Percentiles rank a stretch among this genome's conserved stretches.
phyloP scores from a whole-genome alignment of 1,139 yeast species.

The Geotrichum phurueaensis region DNA sequence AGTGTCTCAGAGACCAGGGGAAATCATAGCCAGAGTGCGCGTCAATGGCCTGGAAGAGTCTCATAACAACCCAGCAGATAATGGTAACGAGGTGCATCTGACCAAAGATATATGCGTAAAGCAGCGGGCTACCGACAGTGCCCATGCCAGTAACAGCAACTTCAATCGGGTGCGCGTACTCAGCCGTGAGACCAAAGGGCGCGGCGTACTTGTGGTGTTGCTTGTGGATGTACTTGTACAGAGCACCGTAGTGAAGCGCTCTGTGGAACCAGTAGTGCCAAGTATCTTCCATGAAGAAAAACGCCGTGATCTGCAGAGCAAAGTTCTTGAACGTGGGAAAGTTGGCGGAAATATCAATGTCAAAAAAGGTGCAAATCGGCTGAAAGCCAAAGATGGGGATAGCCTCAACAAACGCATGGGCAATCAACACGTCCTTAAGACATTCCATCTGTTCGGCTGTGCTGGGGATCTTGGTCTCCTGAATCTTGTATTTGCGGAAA shows the following conservation, averaged over 20 bases:
- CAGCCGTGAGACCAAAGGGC: slow-evolving; percentile 94
- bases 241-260: slow-evolving; percentile 73
- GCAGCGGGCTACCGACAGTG: slow-evolving; percentile 87
- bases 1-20: slow-evolving; percentile 90
- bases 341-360: slow-evolving; percentile 62
- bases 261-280: slow-evolving; percentile 98
- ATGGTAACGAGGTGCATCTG: slow-evolving; percentile 78
- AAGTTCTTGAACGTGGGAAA: slow-evolving; percentile 63
- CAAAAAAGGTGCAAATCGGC: slow-evolving; percentile 72
- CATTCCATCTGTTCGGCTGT: slow-evolving; percentile 88
- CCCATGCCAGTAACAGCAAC: slow-evolving; percentile 88
- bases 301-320: slow-evolving; percentile 58
- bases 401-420: slow-evolving; percentile 88
- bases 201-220: slow-evolving; percentile 97
- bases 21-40: slow-evolving; percentile 96
- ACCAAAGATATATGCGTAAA: slow-evolving; percentile 58
- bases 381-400: slow-evolving; percentile 96
- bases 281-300: slow-evolving; percentile 81
- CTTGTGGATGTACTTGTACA: slow-evolving; percentile 87
- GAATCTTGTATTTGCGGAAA: slow-evolving; percentile 74
- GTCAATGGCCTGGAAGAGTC: slow-evolving; percentile 91
- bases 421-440: slow-evolving; percentile 69
- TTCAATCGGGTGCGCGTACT: slow-evolving; percentile 93
- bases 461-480: slow-evolving; percentile 58
- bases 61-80: slow-evolving; percentile 74